Percentiles rank a stretch among this genome's conserved stretches.
Evolutionary conservation across 2,329 filamentous ascomycete genomes (phyloP).

Genomic region (Neofusicoccum umdonicola): DNA sequence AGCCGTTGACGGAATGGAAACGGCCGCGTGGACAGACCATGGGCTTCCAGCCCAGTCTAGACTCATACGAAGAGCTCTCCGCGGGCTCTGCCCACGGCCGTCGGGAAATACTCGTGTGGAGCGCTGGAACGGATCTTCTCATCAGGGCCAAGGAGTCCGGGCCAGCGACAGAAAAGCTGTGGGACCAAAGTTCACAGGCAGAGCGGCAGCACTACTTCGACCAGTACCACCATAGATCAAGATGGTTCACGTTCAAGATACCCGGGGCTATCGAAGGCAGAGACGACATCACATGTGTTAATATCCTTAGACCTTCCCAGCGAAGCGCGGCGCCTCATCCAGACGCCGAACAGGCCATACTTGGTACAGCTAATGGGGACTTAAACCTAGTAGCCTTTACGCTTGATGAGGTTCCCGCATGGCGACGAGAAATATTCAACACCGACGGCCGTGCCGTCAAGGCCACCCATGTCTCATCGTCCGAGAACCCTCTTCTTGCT

Average conservation of each 20-base stretch:
- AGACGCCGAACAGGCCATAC: constrained; percentile 39
- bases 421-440: constrained; percentile 32
- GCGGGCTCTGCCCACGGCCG: constrained; percentile 41
- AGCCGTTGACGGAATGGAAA: constrained; percentile 29
- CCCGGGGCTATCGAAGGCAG: constrained; percentile 50
- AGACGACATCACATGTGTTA: constrained; percentile 60
- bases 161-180: constrained; percentile 22
- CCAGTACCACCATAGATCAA: constrained; percentile 32
- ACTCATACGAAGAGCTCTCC: constrained; percentile 56
- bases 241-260: constrained; percentile 55
- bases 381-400: constrained; percentile 36
- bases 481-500: constrained; percentile 47
- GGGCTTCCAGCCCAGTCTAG: constrained; percentile 59
- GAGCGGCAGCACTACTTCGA: constrained; percentile 29
- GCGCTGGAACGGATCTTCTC: constrained; percentile 58
- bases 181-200: constrained; percentile 25
- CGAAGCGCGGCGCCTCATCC: constrained; percentile 27
- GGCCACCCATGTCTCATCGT: constrained; percentile 47
- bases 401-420: not conserved
- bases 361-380: constrained; percentile 57
- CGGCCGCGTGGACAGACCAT: constrained; percentile 51
- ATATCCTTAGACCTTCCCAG: constrained; percentile 49
- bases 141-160: constrained; percentile 50
- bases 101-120: constrained; percentile 59
- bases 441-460: constrained; percentile 47